Evolutionary conservation across 805 yeast genomes (phyloP).

Genomic region (Hanseniaspora meyeri): DNA sequence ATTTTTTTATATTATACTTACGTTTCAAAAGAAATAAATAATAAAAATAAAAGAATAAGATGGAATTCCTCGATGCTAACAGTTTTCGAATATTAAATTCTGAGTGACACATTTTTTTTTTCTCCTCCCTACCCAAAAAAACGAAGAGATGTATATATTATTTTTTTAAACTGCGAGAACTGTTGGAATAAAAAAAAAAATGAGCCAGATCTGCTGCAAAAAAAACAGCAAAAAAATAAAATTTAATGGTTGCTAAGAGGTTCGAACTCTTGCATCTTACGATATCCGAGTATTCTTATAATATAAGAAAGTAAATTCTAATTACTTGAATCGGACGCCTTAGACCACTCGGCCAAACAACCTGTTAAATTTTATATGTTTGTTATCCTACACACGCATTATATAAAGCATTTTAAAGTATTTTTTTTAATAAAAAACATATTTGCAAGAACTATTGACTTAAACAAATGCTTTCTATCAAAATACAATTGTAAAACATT

Average conservation of each 20-base stretch:
- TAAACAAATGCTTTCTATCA: no score
- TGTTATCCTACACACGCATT: neutral
- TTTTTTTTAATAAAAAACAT: no score
- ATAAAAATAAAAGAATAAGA: no score
- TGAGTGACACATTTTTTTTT: no score
- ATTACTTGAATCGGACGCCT: constrained; percentile 15
- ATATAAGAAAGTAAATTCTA: constrained; percentile 12
- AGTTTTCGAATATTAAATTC: no score
- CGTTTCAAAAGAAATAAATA: neutral
- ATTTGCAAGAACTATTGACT: no score
- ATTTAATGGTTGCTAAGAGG: constrained; percentile 13
- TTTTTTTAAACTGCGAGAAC: neutral
- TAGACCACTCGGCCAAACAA: constrained; percentile 15
- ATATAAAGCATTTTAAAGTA: no score
- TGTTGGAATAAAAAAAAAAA: neutral
- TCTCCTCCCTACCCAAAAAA: no score
- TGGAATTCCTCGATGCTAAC: no score
- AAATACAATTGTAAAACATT: no score
- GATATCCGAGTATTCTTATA: constrained; percentile 14
- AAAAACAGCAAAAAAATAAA: neutral
- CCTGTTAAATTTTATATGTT: neutral
- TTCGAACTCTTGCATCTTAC: constrained; percentile 15
- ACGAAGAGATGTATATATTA: no score
- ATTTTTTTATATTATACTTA: neutral
- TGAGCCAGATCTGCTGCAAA: neutral